Percentiles rank a stretch among this genome's conserved stretches.
Evolutionary conservation across 176 grass and related monocot species (phyloP).

Genomic region (Canna indica): DNA sequence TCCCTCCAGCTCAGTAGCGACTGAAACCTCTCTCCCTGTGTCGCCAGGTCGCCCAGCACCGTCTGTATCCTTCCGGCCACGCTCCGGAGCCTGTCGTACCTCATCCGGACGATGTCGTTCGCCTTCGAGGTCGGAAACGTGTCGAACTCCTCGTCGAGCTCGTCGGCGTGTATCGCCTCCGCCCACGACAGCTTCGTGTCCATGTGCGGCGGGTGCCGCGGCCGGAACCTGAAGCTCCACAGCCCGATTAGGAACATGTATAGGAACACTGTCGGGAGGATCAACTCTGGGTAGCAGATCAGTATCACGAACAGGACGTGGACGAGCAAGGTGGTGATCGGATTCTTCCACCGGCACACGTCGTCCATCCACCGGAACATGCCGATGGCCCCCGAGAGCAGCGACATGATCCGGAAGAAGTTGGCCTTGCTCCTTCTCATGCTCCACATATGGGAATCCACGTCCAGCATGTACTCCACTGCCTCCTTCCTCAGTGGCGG

Average conservation of each 20-base stretch:
- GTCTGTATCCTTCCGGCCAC: slow-evolving; percentile 19
- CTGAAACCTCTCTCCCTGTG: slow-evolving; percentile 18
- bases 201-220: slow-evolving; percentile 22
- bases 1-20: slow-evolving; percentile 19
- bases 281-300: slow-evolving; percentile 18
- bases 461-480: slow-evolving; percentile 26
- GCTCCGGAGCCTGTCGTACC: slow-evolving; percentile 20
- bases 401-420: slow-evolving; percentile 24
- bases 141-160: slow-evolving; percentile 94
- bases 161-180: slow-evolving; percentile 35
- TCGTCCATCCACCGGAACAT: slow-evolving; percentile 17
- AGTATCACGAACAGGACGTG: slow-evolving; percentile 19
- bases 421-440: slow-evolving; percentile 23
- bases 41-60: slow-evolving; percentile 20
- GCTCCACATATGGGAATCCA: slow-evolving; percentile 24
- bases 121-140: slow-evolving; percentile 48
- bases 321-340: slow-evolving; percentile 16
- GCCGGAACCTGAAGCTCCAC: slow-evolving; percentile 15
- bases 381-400: slow-evolving; percentile 9
- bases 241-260: slow-evolving; percentile 23
- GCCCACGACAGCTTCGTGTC: slow-evolving; percentile 17
- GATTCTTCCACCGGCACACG: slow-evolving; percentile 19
- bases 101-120: slow-evolving; percentile 10
- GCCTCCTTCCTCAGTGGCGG: slow-evolving; percentile 21
- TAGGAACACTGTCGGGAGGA: slow-evolving; percentile 12